Evolutionary conservation across 345 rosid species (phyloP), one percentile per base, ranked within the genome.

Genomic region (thale cress (Arabidopsis thaliana)): DNA sequence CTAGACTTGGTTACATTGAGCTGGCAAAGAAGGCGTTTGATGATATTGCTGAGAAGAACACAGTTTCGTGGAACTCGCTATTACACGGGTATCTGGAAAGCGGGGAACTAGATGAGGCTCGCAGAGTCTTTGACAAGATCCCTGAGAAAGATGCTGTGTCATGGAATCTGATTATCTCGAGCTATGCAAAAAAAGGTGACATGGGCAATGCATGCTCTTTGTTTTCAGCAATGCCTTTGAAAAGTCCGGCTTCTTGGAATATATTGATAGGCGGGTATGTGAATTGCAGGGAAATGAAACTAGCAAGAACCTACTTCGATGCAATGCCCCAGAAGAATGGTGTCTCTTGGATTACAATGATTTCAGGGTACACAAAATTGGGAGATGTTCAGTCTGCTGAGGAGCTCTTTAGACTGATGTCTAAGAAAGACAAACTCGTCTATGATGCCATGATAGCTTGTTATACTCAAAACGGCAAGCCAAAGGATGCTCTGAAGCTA

Each of bases 31-130:
- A 65, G 78, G 90, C 79, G 28, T 89, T 87, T 78, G 83, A 78
- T 71, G 86, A 84, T 20, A 82, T 78, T 76, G 69, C 71, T 25
- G 77, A 70, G 34, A 89, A 83, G 63, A 88, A 86, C 62, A 86
- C 82, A 23, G 89, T 92, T 69, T 83, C 92, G 0, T 89, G 96
- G 96, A 92, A 88, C 78, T 87, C 96, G 2, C 79, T 89, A 64
- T 71, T 88, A 65, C 84, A 74, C 0, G 88, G 96, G 53, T 69
- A 86, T 81, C 74, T 84, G 71, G 91, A 76, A 80, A 76, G 71
- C 2, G 82, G 87, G 40, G 48, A 85, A 51, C 37, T 84, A 22
- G 82, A 50, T 2, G 77, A 84, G 78, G 91, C 85, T 22, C 82
- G 41, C n/a, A 77, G 74, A 64, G 73, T 86, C 38, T 91, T 89